These are phyloP conservation scores for Trichophyton schoenleinii DNA, from an alignment of 2,329 filamentous ascomycete genomes.

Conservation along the genomic window DNA sequence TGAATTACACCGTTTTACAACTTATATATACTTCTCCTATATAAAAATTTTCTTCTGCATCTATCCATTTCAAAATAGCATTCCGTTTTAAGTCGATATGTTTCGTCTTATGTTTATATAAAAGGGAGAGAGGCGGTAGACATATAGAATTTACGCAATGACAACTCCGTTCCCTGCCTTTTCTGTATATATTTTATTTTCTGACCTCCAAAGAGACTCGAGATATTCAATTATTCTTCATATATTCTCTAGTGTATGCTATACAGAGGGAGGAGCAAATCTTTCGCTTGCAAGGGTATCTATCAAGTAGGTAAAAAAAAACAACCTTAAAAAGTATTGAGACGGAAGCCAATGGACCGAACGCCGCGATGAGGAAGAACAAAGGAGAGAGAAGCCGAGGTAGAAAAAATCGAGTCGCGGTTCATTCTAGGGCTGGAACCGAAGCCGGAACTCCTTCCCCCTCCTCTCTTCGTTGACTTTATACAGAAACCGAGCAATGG, in stretches of 20 bases:
- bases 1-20: no score
- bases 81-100: neutral
- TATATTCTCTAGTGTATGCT: neutral
- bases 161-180: neutral
- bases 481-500: slow-evolving; percentile 37
- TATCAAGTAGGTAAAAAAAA: neutral
- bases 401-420: neutral
- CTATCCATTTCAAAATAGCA: neutral
- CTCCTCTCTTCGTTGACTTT: slow-evolving; percentile 36
- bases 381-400: neutral
- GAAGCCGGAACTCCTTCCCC: slow-evolving; percentile 29
- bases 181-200: neutral
- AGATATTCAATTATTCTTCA: neutral
- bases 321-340: neutral
- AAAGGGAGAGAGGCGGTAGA: neutral
- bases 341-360: neutral
- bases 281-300: neutral
- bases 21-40: neutral
- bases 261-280: neutral
- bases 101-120: neutral
- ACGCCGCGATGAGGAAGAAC: neutral
- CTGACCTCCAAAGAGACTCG: neutral
- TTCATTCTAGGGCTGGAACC: slow-evolving; percentile 29
- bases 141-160: neutral
- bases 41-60: neutral